Evolutionary conservation across 2,329 filamentous ascomycete species (phyloP).

Genomic region (Epichloe baconii): DNA sequence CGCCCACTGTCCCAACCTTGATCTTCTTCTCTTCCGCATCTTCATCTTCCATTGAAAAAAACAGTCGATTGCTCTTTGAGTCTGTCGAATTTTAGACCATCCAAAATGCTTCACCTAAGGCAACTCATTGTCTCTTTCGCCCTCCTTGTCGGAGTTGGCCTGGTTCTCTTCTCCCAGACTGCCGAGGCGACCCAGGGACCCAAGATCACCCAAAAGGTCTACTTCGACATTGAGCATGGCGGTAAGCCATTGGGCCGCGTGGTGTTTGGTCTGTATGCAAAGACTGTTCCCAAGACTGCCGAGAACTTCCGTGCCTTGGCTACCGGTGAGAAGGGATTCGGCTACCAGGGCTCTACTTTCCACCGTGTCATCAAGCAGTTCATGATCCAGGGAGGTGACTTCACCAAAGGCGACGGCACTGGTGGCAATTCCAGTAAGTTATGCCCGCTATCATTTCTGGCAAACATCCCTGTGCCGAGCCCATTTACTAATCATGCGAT

Average conservation of each 20-base stretch:
- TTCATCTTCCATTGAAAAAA: background rate
- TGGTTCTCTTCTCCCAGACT: conserved; percentile 64
- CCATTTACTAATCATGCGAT: conserved; percentile 10
- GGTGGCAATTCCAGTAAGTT: conserved; percentile 71
- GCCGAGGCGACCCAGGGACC: conserved; percentile 70
- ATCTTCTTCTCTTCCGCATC: background rate
- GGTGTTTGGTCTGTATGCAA: conserved; percentile 74
- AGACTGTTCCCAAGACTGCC: conserved; percentile 65
- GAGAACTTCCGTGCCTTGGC: conserved; percentile 70
- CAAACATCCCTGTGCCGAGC: background rate
- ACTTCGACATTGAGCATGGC: conserved; percentile 70
- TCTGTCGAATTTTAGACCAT: background rate
- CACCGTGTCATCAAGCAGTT: conserved; percentile 84
- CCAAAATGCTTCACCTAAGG: conserved; percentile 62
- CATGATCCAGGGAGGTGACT: conserved; percentile 86
- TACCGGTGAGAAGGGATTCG: conserved; percentile 76
- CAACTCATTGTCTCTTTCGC: conserved; percentile 58
- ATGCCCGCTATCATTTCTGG: background rate
- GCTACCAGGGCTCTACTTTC: conserved; percentile 71
- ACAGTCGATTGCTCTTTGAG: background rate
- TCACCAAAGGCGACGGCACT: conserved; percentile 70
- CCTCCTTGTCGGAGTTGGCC: conserved; percentile 61
- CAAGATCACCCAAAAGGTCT: conserved; percentile 93
- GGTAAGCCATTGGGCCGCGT: conserved; percentile 62
- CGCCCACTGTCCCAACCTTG: background rate